phyloP scores from a whole-genome alignment of 441 rosid species.

The Pelargonium myrrhifolium region DNA sequence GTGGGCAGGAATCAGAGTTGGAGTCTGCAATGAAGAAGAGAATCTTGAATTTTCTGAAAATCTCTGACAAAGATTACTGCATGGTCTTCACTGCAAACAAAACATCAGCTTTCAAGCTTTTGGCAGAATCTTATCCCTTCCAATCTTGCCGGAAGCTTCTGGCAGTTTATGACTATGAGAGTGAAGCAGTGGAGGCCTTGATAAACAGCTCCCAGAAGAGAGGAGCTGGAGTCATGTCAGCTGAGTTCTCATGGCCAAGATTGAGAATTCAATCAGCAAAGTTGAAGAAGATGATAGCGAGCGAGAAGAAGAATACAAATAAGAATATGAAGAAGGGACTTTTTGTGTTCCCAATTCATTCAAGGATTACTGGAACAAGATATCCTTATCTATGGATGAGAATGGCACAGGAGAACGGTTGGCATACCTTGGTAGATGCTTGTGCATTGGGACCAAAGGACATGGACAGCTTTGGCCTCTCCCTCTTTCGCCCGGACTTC shows the following conservation, averaged over 20 bases:
- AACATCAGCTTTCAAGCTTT: slow-evolving; percentile 77
- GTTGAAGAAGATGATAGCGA: slow-evolving; percentile 46
- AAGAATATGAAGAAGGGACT: slow-evolving; percentile 56
- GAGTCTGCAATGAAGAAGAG: slow-evolving; percentile 64
- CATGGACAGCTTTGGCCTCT: slow-evolving; percentile 84
- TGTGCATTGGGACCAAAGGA: slow-evolving; percentile 87
- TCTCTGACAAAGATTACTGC: slow-evolving; percentile 64
- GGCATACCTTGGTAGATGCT: slow-evolving; percentile 86
- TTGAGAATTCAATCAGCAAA: slow-evolving; percentile 59
- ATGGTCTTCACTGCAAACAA: slow-evolving; percentile 87
- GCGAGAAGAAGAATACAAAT: slow-evolving; percentile 31
- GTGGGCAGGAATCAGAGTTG: slow-evolving; percentile 56
- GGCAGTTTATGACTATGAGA: slow-evolving; percentile 77
- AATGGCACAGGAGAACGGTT: slow-evolving; percentile 76
- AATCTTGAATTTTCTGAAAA: slow-evolving; percentile 64
- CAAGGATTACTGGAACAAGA: slow-evolving; percentile 72
- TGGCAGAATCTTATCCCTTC: slow-evolving; percentile 84
- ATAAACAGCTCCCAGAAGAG: slow-evolving; percentile 50
- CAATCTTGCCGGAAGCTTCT: slow-evolving; percentile 49
- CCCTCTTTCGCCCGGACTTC: slow-evolving; percentile 74
- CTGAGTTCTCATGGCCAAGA: slow-evolving; percentile 87
- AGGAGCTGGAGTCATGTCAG: slow-evolving; percentile 64
- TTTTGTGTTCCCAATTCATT: slow-evolving; percentile 83
- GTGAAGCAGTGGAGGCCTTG: slow-evolving; percentile 74
- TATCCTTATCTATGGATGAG: slow-evolving; percentile 89